A percentile compares a stretch with the other conserved stretches of the same genome.
Evolutionary conservation across 257 asterid genomes (phyloP).

Genomic region (Catharanthus roseus): DNA sequence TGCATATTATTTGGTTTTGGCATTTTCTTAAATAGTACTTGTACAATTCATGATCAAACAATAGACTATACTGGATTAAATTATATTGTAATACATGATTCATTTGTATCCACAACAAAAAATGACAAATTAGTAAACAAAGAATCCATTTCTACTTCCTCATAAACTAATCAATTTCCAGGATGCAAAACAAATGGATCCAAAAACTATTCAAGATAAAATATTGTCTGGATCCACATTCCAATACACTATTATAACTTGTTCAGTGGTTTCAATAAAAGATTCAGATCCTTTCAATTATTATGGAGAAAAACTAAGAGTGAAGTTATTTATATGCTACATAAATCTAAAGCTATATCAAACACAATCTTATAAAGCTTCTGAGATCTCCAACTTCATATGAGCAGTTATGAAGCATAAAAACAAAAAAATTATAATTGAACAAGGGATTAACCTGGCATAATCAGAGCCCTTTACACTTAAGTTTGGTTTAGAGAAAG

Average conservation of each 20-base stretch:
- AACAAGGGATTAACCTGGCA: slow-evolving; percentile 55
- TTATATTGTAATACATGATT: too few species aligned
- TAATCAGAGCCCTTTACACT: slow-evolving; percentile 95
- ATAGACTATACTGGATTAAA: too few species aligned
- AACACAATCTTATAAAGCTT: background rate
- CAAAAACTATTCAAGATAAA: background rate
- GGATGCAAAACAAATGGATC: background rate
- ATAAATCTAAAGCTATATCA: background rate
- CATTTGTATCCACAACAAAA: too few species aligned
- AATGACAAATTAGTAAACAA: background rate
- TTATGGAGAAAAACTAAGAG: background rate
- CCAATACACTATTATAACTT: background rate
- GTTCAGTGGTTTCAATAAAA: background rate
- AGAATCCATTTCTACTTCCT: background rate
- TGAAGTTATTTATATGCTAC: background rate
- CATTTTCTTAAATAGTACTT: background rate
- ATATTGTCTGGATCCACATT: background rate
- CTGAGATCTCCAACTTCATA: background rate
- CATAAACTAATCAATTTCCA: background rate
- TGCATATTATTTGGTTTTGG: background rate
- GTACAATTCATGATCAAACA: background rate
- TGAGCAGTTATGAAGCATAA: background rate
- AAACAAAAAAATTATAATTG: background rate
- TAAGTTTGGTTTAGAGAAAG: too few species aligned
- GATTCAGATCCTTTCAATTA: background rate